These are phyloP conservation scores for Tephrocybe rancida DNA, from an alignment of 768 basidiomycete genomes.

Conservation along the genomic window DNA sequence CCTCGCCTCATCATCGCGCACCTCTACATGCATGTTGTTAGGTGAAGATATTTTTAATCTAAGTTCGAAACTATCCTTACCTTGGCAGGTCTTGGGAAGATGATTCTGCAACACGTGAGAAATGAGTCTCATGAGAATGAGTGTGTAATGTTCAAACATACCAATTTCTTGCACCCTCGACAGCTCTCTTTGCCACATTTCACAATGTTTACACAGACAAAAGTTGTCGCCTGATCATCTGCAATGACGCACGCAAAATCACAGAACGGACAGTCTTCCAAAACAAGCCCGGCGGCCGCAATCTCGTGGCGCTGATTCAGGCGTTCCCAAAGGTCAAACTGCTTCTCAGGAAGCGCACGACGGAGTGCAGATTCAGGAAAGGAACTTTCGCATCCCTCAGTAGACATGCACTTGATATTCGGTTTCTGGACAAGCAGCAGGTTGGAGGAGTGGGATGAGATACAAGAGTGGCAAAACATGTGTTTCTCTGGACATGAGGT, in stretches of 20 bases:
- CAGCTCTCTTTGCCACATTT: constrained; percentile 68
- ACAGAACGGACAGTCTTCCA: constrained; percentile 84
- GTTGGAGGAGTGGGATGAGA: constrained; percentile 57
- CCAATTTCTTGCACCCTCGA: constrained; percentile 64
- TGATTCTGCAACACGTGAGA: constrained; percentile 49
- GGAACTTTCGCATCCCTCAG: constrained; percentile 48
- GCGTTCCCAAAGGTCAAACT: constrained; percentile 59
- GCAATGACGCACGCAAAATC: constrained; percentile 70
- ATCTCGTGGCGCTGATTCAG: constrained; percentile 69
- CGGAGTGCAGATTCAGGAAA: constrained; percentile 66
- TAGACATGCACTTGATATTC: constrained; percentile 56
- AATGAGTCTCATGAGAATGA: neutral
- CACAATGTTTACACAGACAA: constrained; percentile 33
- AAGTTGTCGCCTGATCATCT: constrained; percentile 51
- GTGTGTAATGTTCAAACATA: too few relatives aligned
- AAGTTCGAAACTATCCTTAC: constrained; percentile 21
- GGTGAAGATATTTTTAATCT: too few relatives aligned
- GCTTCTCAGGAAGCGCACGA: constrained; percentile 59
- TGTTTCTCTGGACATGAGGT: constrained; percentile 78
- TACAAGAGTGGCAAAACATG: constrained; percentile 70
- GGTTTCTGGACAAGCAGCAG: constrained; percentile 57
- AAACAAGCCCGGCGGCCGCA: constrained; percentile 63
- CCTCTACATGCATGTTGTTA: constrained; percentile 1
- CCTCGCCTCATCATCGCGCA: constrained; percentile 8
- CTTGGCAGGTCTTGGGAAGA: constrained; percentile 54